Evolutionary conservation across 2,329 filamentous ascomycete genomes (phyloP).

Genomic region (Purpureocillium lavendulum): DNA sequence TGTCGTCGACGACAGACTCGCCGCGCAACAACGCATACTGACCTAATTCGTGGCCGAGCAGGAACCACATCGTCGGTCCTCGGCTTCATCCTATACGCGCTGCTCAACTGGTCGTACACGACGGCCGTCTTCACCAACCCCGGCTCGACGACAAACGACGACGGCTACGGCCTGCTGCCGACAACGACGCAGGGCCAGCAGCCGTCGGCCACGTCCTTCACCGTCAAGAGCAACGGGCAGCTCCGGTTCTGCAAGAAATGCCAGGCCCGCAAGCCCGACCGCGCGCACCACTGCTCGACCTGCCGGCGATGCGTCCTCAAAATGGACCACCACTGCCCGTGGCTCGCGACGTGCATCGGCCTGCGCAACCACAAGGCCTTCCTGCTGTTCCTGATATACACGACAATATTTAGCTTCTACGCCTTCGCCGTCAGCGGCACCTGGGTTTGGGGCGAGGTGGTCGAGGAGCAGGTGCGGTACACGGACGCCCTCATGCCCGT

Average conservation of each 20-base stretch:
- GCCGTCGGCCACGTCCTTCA: slow-evolving; percentile 63
- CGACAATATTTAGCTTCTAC: slow-evolving; percentile 75
- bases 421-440: slow-evolving; percentile 66
- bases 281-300: slow-evolving; percentile 92
- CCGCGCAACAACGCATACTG: too few relatives aligned
- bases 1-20: too few relatives aligned
- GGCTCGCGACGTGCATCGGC: slow-evolving; percentile 93
- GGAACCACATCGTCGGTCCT: slow-evolving; percentile 49
- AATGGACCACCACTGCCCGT: slow-evolving; percentile 99
- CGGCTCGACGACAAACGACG: slow-evolving; percentile 57
- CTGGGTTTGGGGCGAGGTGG: slow-evolving; percentile 82
- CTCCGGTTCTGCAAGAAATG: slow-evolving; percentile 96
- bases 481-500: slow-evolving; percentile 74
- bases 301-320: slow-evolving; percentile 93
- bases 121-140: slow-evolving; percentile 89
- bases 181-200: slow-evolving; percentile 47
- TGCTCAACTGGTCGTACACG: slow-evolving; percentile 86
- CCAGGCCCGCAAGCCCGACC: slow-evolving; percentile 87
- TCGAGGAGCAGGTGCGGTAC: slow-evolving; percentile 60
- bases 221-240: slow-evolving; percentile 85
- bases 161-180: slow-evolving; percentile 74
- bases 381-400: slow-evolving; percentile 84
- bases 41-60: too few relatives aligned
- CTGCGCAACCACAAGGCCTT: slow-evolving; percentile 95
- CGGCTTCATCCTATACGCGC: slow-evolving; percentile 62